Conservation (phyloP, 2,329 filamentous ascomycete genomes). For the Leptographium radiaticola region DNA sequence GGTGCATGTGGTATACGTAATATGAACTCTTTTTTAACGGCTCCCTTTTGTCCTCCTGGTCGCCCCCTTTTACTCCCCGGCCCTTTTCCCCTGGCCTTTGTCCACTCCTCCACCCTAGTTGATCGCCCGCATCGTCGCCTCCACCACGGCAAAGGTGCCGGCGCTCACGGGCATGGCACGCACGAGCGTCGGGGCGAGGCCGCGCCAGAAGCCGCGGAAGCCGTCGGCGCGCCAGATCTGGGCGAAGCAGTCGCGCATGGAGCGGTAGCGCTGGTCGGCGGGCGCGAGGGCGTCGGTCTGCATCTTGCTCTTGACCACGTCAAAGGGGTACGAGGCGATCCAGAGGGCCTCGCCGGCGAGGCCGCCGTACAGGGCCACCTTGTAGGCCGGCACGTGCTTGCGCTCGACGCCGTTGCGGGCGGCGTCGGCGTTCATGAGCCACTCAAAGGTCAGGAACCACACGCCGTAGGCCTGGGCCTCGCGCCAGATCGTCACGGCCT, state of each 20-base stretch:
- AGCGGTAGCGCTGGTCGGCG: conserved; percentile 52
- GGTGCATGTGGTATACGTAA: no score
- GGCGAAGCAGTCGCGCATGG: conserved; percentile 79
- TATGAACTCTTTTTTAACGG: no score
- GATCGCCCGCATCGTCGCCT: conserved; percentile 52
- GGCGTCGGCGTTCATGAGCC: conserved; percentile 85
- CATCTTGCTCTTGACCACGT: conserved; percentile 99
- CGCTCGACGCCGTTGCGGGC: conserved; percentile 62
- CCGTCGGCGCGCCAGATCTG: conserved; percentile 73
- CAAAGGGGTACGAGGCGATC: conserved; percentile 87
- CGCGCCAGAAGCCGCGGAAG: conserved; percentile 81
- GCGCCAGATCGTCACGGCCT: conserved; percentile 70
- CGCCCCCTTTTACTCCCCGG: neutral
- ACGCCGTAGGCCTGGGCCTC: conserved; percentile 91
- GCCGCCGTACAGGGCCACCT: conserved; percentile 85
- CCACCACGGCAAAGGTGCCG: conserved; percentile 85
- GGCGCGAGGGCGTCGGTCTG: conserved; percentile 84
- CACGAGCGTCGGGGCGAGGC: conserved; percentile 76
- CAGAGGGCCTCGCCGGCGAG: conserved; percentile 89
- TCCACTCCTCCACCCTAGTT: conserved; percentile 17
- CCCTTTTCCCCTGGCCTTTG: neutral
- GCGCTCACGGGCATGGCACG: conserved; percentile 96
- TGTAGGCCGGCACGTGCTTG: conserved; percentile 66
- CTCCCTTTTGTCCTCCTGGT: neutral
- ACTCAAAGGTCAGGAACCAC: conserved; percentile 95